Evolutionary conservation across 352 stramenopile genomes (phyloP).

Genomic region (Phytopythium sindhum): DNA sequence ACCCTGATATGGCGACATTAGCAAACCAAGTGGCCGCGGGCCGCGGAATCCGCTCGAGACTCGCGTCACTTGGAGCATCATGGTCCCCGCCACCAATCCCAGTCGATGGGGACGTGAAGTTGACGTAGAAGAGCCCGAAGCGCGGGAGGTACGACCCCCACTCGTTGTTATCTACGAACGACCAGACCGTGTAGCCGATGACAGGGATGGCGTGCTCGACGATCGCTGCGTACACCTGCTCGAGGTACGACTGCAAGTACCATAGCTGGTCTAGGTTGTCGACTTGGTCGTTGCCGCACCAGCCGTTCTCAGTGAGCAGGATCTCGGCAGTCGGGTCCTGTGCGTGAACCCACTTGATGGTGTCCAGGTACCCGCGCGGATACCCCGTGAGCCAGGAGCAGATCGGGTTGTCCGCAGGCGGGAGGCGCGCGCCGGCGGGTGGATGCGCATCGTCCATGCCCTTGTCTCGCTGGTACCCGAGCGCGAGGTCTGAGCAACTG

Average conservation of each 20-base stretch:
- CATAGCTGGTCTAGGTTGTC: conserved; percentile 28
- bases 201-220: conserved; percentile 65
- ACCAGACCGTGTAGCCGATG: conserved; percentile 92
- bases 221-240: conserved; percentile 58
- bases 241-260: conserved; percentile 53
- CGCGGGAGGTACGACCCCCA: conserved; percentile 78
- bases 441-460: conserved; percentile 49
- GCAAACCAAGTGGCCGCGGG: conserved; percentile 58
- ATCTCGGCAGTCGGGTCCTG: conserved; percentile 22
- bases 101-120: conserved; percentile 28
- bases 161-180: conserved; percentile 94
- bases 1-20: conserved; percentile 51
- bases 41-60: conserved; percentile 35
- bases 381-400: conserved; percentile 25
- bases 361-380: conserved; percentile 29
- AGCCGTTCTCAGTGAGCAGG: conserved; percentile 26
- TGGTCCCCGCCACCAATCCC: conserved; percentile 23
- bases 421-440: conserved; percentile 45
- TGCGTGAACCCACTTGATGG: conserved; percentile 37
- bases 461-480: conserved; percentile 43
- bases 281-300: conserved; percentile 23
- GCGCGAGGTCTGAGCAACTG: conserved; percentile 23
- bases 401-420: conserved; percentile 7
- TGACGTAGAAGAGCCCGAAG: conserved; percentile 56
- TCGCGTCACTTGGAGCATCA: conserved; percentile 15